These are phyloP conservation scores for Tylopilus sp. DNA, from an alignment of 1,284 basidiomycete genomes.

Conservation along the genomic window DNA sequence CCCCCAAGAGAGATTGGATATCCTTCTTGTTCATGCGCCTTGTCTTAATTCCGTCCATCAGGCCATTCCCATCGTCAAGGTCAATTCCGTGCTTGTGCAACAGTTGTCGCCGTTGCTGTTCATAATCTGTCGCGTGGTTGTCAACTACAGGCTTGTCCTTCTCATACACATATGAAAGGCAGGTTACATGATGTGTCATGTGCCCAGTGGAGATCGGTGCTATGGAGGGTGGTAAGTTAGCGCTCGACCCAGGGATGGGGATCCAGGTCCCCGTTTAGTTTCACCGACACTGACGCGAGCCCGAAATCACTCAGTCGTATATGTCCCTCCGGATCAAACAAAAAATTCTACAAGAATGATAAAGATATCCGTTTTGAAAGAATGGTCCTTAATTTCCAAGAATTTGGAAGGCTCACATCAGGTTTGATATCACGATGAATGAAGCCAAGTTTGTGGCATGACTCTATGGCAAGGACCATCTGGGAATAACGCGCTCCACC, in stretches of 20 bases:
- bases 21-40: constrained; percentile 75
- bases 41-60: constrained; percentile 62
- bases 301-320: constrained; percentile 96
- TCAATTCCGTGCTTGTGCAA: constrained; percentile 94
- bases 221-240: constrained; percentile 33
- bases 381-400: constrained; percentile 32
- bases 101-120: constrained; percentile 86
- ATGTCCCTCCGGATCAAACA: constrained; percentile 91
- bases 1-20: constrained; percentile 76
- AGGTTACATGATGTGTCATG: constrained; percentile 82
- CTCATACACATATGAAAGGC: constrained; percentile 21
- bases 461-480: constrained; percentile 96
- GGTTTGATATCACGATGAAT: constrained; percentile 98
- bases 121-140: constrained; percentile 65
- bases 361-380: constrained; percentile 26
- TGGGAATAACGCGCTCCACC: constrained; percentile 36
- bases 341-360: constrained; percentile 72
- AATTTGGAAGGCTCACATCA: constrained; percentile 55
- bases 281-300: constrained; percentile 65
- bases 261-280: constrained; percentile 24
- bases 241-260: constrained; percentile 10
- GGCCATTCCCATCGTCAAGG: constrained; percentile 72
- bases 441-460: constrained; percentile 92
- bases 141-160: constrained; percentile 16
- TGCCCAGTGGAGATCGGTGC: constrained; percentile 85